Conservation (phyloP, 495 filamentous ascomycete species). For the Hypoxylon intermedium region DNA sequence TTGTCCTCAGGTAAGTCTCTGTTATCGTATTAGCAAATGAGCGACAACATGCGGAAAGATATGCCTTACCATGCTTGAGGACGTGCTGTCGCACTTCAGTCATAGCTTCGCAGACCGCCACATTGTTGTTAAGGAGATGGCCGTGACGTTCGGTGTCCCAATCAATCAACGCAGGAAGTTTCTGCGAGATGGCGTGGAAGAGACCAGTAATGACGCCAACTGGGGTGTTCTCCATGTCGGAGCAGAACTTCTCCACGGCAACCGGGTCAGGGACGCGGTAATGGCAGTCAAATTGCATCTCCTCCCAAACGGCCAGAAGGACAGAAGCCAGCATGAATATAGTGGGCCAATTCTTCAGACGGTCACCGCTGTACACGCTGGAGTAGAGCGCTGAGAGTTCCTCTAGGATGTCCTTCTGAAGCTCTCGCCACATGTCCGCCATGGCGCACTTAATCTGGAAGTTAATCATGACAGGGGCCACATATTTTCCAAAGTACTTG, state of each 20-base stretch:
- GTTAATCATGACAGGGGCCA: slow-evolving; percentile 97
- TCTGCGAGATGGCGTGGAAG: slow-evolving; percentile 95
- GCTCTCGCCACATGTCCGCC: slow-evolving; percentile 93
- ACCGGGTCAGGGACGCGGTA: slow-evolving; percentile 84
- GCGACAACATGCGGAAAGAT: neutral
- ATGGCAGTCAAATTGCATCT: slow-evolving; percentile 96
- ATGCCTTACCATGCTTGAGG: slow-evolving; percentile 79
- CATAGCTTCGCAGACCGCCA: slow-evolving; percentile 89
- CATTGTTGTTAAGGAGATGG: slow-evolving; percentile 83
- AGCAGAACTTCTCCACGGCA: slow-evolving; percentile 89
- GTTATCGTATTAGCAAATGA: slow-evolving; percentile 28
- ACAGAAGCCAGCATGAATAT: slow-evolving; percentile 95
- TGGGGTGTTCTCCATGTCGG: slow-evolving; percentile 90
- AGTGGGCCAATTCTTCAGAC: slow-evolving; percentile 95
- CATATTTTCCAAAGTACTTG: slow-evolving; percentile 83
- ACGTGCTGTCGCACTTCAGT: slow-evolving; percentile 90
- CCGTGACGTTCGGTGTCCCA: slow-evolving; percentile 92
- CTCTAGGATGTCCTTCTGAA: slow-evolving; percentile 92
- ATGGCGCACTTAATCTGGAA: slow-evolving; percentile 96
- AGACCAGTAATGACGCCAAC: slow-evolving; percentile 93
- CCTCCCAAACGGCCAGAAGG: slow-evolving; percentile 90
- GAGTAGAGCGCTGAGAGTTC: slow-evolving; percentile 89
- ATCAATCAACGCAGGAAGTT: slow-evolving; percentile 85
- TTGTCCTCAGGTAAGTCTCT: slow-evolving; percentile 65
- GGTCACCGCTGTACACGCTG: slow-evolving; percentile 90